These are phyloP conservation scores for Erigeron canadensis DNA, from an alignment of 129 eudicot genomes.

Conservation along the genomic window DNA sequence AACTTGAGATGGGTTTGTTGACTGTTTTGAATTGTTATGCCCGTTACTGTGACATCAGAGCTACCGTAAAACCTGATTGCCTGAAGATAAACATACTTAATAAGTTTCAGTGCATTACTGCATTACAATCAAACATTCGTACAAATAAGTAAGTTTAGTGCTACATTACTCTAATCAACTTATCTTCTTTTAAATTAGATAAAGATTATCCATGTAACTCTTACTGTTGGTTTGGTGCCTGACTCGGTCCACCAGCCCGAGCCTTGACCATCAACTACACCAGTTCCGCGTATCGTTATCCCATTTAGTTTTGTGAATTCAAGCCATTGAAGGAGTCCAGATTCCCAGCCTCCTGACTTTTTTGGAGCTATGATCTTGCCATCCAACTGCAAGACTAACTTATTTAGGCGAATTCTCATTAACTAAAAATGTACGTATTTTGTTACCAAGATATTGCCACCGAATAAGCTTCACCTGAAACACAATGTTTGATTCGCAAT, in stretches of 20 bases:
- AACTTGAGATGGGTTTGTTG: slow-evolving; percentile 72
- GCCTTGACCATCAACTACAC: slow-evolving; percentile 72
- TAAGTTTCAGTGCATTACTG: too few relatives aligned
- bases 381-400: slow-evolving; percentile 38
- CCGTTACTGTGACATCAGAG: slow-evolving; percentile 50
- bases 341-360: slow-evolving; percentile 41
- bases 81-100: slow-evolving; percentile 25
- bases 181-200: too few relatives aligned
- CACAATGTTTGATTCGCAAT: slow-evolving; percentile 51
- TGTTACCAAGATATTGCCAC: neutral
- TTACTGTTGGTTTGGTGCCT: slow-evolving; percentile 63
- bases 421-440: neutral
- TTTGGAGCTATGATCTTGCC: slow-evolving; percentile 58
- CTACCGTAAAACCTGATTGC: slow-evolving; percentile 70
- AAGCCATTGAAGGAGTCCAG: slow-evolving; percentile 57
- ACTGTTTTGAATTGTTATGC: slow-evolving; percentile 70
- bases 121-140: too few relatives aligned
- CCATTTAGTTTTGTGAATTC: slow-evolving; percentile 51
- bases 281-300: slow-evolving; percentile 57
- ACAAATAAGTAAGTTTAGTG: too few relatives aligned
- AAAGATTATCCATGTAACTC: neutral
- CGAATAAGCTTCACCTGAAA: slow-evolving; percentile 44
- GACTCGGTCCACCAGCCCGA: slow-evolving; percentile 63
- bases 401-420: neutral
- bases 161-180: too few relatives aligned